Base-by-base conservation (phyloP, 192 early-diverging fungal species). In the Haplosporangium gracile region DNA sequence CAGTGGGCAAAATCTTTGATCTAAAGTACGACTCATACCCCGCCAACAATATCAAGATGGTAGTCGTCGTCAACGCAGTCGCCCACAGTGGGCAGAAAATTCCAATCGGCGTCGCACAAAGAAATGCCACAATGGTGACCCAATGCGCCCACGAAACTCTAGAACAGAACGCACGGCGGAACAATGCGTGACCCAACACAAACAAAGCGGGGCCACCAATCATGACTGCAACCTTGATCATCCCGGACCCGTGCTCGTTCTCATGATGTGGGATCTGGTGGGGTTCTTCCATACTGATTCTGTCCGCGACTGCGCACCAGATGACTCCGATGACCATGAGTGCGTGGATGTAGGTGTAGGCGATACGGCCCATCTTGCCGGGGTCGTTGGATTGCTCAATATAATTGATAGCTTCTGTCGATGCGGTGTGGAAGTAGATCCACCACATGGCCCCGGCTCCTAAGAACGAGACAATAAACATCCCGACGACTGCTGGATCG, bases 401-500 rank as follows among this genome's bases (percentile, higher is more conserved):
- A 29, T 76, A 79, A 38, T 79, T 53, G 32, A 76, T 51, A 18
- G 82, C 82, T 24, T 84, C 82, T 13, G 24, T n/a, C 9, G 77
- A 75, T 6, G 82, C 77, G 0, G 82, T 72, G 39, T 84, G 82
- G 68, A 84, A 84, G 72, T 84, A 84, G 57, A 84, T 84, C 82
- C 82, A 84, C 82, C 82, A 84, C 82, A 84, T 84, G 2, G 82
- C 45, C 9, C 69, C 68, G 8, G 82, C 77, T 2, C 82, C 82
- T 2, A 76, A 3, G 36, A 84, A 84, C 7, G 82, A 72, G n/a
- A 84, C 68, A n/a, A 84, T 57, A 36, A 84, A 84, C 74, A 84
- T 79, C 8, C 73, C 82, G 8, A 77, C 34, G 15, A 73, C 82
- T 39, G 82, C 77, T 10, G 82, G 40, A 11, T 75, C 77, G 68